phyloP scores from a whole-genome alignment of 2,329 filamentous ascomycete genomes.

The Xylaria sp. region DNA sequence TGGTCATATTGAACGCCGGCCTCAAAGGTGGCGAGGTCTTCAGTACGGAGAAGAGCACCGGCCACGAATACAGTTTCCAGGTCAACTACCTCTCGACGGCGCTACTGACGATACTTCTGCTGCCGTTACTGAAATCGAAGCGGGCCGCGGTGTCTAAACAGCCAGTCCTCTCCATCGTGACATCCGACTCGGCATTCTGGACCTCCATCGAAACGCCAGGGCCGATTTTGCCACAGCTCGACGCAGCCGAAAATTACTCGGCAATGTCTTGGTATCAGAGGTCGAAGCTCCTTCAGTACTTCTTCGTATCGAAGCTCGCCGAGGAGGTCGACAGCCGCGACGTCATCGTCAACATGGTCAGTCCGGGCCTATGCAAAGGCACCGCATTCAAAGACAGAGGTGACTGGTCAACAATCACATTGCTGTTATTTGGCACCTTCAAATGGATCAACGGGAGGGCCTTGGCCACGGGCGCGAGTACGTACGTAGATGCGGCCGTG shows the following conservation, averaged over 20 bases:
- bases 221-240: constrained; percentile 35
- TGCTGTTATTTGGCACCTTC: constrained; percentile 3
- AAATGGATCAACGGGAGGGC: constrained; percentile 28
- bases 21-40: constrained; percentile 41
- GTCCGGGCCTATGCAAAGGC: constrained; percentile 39
- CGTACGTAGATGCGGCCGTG: constrained; percentile 41
- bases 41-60: constrained; percentile 44
- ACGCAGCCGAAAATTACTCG: constrained; percentile 28
- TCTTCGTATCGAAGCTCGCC: constrained; percentile 41
- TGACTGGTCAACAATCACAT: background rate
- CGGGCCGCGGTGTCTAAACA: constrained; percentile 12
- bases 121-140: constrained; percentile 46
- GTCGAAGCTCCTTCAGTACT: constrained; percentile 42
- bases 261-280: constrained; percentile 38
- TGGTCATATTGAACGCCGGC: constrained; percentile 60
- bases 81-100: constrained; percentile 54
- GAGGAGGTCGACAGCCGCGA: constrained; percentile 37
- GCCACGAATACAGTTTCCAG: constrained; percentile 56
- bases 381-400: constrained; percentile 22
- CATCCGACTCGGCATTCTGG: constrained; percentile 44
- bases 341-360: constrained; percentile 41
- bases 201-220: constrained; percentile 37
- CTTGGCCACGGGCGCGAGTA: constrained; percentile 33
- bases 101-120: constrained; percentile 50
- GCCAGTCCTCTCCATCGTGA: constrained; percentile 46